Conservation (phyloP, 371 early-diverging fungal genomes). For the Catenaria anguillulae region DNA sequence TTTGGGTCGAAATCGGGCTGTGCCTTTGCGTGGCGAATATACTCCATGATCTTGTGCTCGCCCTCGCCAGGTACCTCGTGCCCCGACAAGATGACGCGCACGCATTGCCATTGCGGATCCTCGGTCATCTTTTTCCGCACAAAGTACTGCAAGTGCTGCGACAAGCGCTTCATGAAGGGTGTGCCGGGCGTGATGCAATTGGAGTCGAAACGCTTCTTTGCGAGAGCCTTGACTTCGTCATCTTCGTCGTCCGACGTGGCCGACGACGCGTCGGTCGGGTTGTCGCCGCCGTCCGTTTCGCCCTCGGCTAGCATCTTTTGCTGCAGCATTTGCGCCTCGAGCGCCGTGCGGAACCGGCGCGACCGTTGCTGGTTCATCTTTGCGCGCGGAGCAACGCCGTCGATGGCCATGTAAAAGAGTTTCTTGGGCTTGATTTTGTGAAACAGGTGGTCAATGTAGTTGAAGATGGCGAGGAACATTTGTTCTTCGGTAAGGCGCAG, state of each 20-base stretch:
- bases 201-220: too few relatives aligned
- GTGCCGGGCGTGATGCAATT: constrained; percentile 99
- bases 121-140: constrained; percentile 8
- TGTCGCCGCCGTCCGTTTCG: constrained; percentile 39
- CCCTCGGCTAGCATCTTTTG: not conserved
- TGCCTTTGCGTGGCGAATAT: constrained; percentile 73
- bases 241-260: too few relatives aligned
- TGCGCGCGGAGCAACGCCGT: constrained; percentile 99
- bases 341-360: constrained; percentile 91
- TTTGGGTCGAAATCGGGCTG: constrained; percentile 69
- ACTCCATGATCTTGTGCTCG: constrained; percentile 99
- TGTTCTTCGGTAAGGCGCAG: constrained; percentile 57
- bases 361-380: constrained; percentile 99
- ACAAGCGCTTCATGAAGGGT: constrained; percentile 91
- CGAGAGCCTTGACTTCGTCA: too few relatives aligned
- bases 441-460: constrained; percentile 88
- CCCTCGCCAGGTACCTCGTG: constrained; percentile 98
- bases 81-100: constrained; percentile 79
- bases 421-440: constrained; percentile 82
- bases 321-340: constrained; percentile 26
- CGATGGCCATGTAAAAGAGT: constrained; percentile 48
- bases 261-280: constrained; percentile 29
- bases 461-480: constrained; percentile 87
- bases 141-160: constrained; percentile 61
- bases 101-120: constrained; percentile 10